Evolutionary conservation across 1,284 basidiomycete genomes (phyloP), one percentile per base, ranked within the genome.

Genomic region (Austroboletus rostrupii): DNA sequence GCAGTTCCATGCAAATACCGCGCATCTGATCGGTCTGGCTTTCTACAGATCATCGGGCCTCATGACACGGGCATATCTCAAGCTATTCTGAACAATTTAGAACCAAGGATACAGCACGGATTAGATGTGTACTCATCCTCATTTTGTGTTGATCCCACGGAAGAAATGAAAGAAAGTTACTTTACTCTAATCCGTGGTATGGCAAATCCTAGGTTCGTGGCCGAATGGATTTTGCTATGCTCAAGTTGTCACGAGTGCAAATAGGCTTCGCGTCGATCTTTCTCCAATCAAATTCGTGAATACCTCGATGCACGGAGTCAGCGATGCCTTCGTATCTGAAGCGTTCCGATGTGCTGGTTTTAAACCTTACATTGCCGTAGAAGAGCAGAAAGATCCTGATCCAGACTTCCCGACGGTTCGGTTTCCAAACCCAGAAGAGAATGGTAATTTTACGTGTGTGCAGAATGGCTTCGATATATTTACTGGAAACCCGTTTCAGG

Each of bases 341-440:
- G 85, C 80, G 0, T 87, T 92, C 54, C 64, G 71, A 38, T 53
- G 69, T 2, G 82, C 81, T 53, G 80, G 81, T 7, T 81, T 90
- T 49, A 59, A 73, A 14, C 72, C 78, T 1, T 85, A 80, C 60
- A 71, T 75, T 8, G 75, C 83, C 9, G 86, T 90, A 5, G 59
- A 64, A 48, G 76, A 81, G 55, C 88, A 91, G 64, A 76, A 77
- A 53, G 53, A 72, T 2, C 88, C 91, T 2, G 83, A 93, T 67
- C 89, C 90, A 5, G 80, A 90, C 19, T 93, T 93, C 62, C 81
- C 87, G 3, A 92, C 90, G 5, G 87, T 93, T 7, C 71, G 70
- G 19, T 92, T 90, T 63, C 90, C 90, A 2, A 93, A 93, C 62
- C 90, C 91, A 3, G 91, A 93, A 65, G 90, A 93, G 66, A 85